Evolutionary conservation across 495 filamentous ascomycete species (phyloP).

Genomic region (Friedmanniomyces endolithicus): DNA sequence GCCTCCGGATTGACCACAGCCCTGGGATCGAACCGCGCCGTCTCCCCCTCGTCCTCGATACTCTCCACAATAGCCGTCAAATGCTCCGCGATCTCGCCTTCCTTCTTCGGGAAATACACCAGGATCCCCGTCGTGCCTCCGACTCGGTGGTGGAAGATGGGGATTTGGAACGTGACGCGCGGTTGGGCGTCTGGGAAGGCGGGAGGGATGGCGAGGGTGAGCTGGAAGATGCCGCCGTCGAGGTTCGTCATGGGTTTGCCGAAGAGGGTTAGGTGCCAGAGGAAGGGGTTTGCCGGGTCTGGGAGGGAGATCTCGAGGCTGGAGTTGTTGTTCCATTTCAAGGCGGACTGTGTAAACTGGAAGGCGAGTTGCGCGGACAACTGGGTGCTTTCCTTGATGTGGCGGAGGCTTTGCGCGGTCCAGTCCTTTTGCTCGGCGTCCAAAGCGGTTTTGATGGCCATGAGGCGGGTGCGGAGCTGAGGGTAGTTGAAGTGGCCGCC

Average conservation of each 20-base stretch:
- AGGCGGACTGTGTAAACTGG: slow-evolving; percentile 56
- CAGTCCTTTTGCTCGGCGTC: slow-evolving; percentile 60
- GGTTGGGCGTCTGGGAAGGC: slow-evolving; percentile 87
- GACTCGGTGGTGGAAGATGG: slow-evolving; percentile 81
- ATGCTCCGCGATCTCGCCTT: slow-evolving; percentile 72
- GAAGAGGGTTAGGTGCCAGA: slow-evolving; percentile 63
- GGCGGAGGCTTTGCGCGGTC: slow-evolving; percentile 51
- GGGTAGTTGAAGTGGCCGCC: slow-evolving; percentile 75
- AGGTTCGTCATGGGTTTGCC: slow-evolving; percentile 86
- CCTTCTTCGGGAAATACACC: slow-evolving; percentile 64
- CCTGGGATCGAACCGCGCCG: slow-evolving; percentile 78
- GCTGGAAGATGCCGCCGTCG: slow-evolving; percentile 79
- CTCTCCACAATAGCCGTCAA: slow-evolving; percentile 73
- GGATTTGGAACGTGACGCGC: slow-evolving; percentile 64
- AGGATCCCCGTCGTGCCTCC: slow-evolving; percentile 55
- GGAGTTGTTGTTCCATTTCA: slow-evolving; percentile 40
- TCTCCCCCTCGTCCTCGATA: slow-evolving; percentile 77
- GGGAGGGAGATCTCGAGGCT: slow-evolving; percentile 56
- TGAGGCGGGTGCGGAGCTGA: slow-evolving; percentile 56
- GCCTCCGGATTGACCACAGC: slow-evolving; percentile 82
- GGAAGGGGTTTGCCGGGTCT: slow-evolving; percentile 53
- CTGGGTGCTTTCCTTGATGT: slow-evolving; percentile 53
- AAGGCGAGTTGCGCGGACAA: slow-evolving; percentile 71
- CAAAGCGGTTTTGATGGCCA: slow-evolving; percentile 51
- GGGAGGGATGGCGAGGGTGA: slow-evolving; percentile 72